Base-by-base conservation (phyloP, 495 filamentous ascomycete genomes). In the Hypoxylon cercidicola region DNA sequence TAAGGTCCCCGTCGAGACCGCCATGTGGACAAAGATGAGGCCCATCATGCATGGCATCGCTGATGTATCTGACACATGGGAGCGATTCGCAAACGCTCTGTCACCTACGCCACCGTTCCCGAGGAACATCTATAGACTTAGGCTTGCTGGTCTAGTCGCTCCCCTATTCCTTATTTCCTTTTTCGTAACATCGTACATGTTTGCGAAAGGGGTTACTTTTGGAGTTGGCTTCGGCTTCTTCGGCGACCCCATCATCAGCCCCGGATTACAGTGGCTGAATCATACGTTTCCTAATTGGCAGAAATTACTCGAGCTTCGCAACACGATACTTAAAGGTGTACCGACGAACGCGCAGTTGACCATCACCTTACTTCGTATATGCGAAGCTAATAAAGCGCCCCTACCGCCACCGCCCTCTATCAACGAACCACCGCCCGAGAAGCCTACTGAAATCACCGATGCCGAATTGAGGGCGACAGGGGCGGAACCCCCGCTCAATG, bases 331-430 rank as follows among this genome's bases (percentile, higher is more conserved):
- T 50, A 88, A 90, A 69, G 91, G 90, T n/a, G 86, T 93, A 35
- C 93, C 93, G 0, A 96, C 93, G 3, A 95, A 96, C 70, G 92
- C 91, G 15, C 93, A 96, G 65, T 81, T 97, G 12, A 90, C 92
- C 0, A 74, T 97, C 44, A 96, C 93, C 3, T 83, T 96, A 11
- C 88, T 97, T 21, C 89, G 93, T 35, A 87, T 93, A 53, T 91
- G 92, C 50, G 93, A 96, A 77, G 88, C 87, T 16, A 94, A 93
- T 74, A 87, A 90, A 52, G 85, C 91, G 0, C 92, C 93, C 0
- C 75, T 96, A 0, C 91, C 92, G 3, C 91, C 92, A n/a, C 89
- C 92, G 0, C 91, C 92, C 4, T 77, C 75, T 3, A 79, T 82
- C n/a, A 66, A 68, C 11, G 71, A 81, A 13, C 79, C 85, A 6